These are phyloP conservation scores for Trichoderma sp. DNA, from an alignment of 2,329 filamentous ascomycete species.

Conservation along the genomic window DNA sequence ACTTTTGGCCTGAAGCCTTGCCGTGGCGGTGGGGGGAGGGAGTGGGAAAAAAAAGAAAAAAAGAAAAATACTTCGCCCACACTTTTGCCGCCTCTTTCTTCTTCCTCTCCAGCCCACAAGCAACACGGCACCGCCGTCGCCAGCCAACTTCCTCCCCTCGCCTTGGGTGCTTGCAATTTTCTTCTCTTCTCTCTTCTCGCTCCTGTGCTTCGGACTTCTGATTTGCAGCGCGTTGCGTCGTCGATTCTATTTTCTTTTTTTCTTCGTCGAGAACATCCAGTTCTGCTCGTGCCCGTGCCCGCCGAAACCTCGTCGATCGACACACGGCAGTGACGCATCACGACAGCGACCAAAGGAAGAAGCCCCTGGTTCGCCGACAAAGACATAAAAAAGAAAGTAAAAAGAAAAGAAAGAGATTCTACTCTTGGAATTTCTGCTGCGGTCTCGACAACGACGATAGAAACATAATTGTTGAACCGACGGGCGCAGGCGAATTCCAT, in stretches of 20 bases:
- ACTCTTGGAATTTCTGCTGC: neutral
- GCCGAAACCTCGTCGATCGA: constrained; percentile 13
- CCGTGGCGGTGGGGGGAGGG: constrained; percentile 8
- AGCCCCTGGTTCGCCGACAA: constrained; percentile 12
- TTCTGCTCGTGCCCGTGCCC: neutral
- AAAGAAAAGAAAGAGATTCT: neutral
- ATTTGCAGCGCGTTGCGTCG: constrained; percentile 16
- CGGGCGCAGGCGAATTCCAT: neutral
- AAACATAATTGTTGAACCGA: neutral
- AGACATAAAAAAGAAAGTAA: neutral
- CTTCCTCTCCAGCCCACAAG: constrained; percentile 30
- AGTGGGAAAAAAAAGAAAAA: neutral
- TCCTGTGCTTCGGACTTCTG: constrained; percentile 23
- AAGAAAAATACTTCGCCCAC: constrained; percentile 29
- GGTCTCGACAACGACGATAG: neutral
- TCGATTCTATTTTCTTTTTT: neutral
- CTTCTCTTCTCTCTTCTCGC: constrained; percentile 32
- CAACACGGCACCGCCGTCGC: constrained; percentile 42
- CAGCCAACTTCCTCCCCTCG: constrained; percentile 36
- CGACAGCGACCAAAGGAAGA: neutral
- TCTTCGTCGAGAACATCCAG: neutral
- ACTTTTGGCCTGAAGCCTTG: constrained; percentile 3
- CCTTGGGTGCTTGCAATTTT: constrained; percentile 41
- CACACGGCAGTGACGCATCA: constrained; percentile 14
- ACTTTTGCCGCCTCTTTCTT: constrained; percentile 21